These are phyloP conservation scores for Xylaria sp. DNA, from an alignment of 2,329 filamentous ascomycete genomes.

Conservation along the genomic window DNA sequence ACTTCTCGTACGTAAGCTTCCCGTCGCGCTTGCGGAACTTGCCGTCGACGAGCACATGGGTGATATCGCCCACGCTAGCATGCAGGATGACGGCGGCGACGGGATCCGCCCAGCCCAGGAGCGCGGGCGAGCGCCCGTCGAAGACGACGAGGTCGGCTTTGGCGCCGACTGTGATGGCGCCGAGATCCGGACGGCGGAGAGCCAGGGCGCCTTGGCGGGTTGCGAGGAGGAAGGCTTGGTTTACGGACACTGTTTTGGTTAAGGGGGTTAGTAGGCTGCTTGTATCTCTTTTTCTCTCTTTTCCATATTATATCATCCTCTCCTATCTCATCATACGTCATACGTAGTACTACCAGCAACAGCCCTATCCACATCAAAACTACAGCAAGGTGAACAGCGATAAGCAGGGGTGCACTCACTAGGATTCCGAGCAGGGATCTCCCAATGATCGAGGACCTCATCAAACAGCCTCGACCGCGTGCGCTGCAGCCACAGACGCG, in stretches of 20 bases:
- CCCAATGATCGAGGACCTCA: conserved; percentile 54
- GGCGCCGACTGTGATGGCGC: conserved; percentile 60
- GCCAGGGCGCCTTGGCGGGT: conserved; percentile 64
- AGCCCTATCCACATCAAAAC: neutral
- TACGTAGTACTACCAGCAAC: neutral
- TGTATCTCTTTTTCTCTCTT: neutral
- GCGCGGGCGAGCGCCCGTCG: conserved; percentile 59
- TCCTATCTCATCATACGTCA: neutral
- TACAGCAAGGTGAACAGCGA: neutral
- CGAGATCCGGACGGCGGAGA: conserved; percentile 62
- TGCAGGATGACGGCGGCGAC: conserved; percentile 68
- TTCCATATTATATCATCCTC: neutral
- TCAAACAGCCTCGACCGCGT: conserved; percentile 55
- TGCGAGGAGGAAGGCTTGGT: conserved; percentile 66
- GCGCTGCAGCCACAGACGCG: conserved; percentile 64
- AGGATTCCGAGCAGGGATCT: conserved; percentile 59
- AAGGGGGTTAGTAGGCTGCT: neutral
- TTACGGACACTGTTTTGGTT: conserved; percentile 54
- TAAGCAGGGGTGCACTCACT: conserved; percentile 41
- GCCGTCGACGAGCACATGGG: conserved; percentile 62
- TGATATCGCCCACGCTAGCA: conserved; percentile 62
- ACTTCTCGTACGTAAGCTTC: conserved; percentile 47
- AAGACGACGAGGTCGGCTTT: conserved; percentile 67
- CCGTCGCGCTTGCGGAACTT: conserved; percentile 60
- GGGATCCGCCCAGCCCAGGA: conserved; percentile 66